Conservation (phyloP, 352 stramenopile genomes). For the Paralagenidium karlingii region DNA sequence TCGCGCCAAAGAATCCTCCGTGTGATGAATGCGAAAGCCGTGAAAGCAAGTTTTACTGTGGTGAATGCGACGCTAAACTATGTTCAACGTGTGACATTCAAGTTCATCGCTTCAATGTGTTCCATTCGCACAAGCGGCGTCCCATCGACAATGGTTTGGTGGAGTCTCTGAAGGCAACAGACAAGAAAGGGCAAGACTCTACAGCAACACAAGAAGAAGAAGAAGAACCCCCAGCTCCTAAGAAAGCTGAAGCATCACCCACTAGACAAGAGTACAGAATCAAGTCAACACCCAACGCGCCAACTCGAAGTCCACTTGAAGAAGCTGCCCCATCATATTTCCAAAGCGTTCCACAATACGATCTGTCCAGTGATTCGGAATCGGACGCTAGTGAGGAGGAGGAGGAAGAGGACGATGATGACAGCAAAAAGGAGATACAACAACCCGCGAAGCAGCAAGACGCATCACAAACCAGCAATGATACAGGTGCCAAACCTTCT, state of each 20-base stretch:
- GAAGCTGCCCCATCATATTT: slow-evolving; percentile 19
- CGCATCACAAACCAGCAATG: slow-evolving; percentile 3
- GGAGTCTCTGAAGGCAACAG: too few species aligned
- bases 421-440: too few species aligned
- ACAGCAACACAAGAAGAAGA: slow-evolving; percentile 17
- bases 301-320: neutral
- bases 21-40: slow-evolving; percentile 43
- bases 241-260: neutral
- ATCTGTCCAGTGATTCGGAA: slow-evolving; percentile 39
- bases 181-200: too few species aligned
- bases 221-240: slow-evolving; percentile 1
- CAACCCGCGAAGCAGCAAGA: too few species aligned
- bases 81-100: slow-evolving; percentile 38
- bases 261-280: slow-evolving; percentile 4
- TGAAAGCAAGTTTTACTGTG: slow-evolving; percentile 23
- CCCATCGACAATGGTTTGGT: too few species aligned
- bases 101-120: slow-evolving; percentile 62
- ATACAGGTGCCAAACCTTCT: too few species aligned
- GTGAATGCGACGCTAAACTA: slow-evolving; percentile 43
- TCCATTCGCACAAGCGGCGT: too few species aligned
- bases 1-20: slow-evolving; percentile 8
- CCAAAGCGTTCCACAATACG: slow-evolving; percentile 41
- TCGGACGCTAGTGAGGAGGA: slow-evolving; percentile 12
- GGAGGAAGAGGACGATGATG: slow-evolving; percentile 9
- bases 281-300: neutral